Percentiles rank a stretch among this genome's conserved stretches.
Conservation (phyloP, 2,329 filamentous ascomycete genomes). For the Bipolaris zeicola region DNA sequence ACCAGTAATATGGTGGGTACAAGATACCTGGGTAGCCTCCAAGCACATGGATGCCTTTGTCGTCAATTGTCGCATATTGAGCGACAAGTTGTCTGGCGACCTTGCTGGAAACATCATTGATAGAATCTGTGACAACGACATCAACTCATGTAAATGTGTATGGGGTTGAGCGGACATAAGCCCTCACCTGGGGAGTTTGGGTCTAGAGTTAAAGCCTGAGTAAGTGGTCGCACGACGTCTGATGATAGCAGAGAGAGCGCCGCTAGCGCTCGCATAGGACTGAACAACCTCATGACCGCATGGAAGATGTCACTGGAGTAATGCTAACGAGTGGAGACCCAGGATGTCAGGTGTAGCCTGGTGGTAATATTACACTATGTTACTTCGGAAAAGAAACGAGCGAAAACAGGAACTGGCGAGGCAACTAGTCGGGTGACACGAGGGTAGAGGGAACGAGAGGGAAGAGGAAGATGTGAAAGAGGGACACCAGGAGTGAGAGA, state of each 20-base stretch:
- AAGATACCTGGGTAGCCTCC: conserved; percentile 52
- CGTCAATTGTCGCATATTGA: conserved; percentile 58
- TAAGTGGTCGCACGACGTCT: conserved; percentile 25
- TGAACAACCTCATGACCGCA: conserved; percentile 36
- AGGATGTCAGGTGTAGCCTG: conserved; percentile 6
- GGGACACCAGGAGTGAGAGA: not conserved
- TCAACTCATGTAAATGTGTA: conserved; percentile 4
- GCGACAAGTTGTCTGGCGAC: conserved; percentile 57
- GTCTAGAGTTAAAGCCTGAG: conserved; percentile 32
- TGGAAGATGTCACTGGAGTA: conserved; percentile 17
- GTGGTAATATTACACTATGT: conserved; percentile 1
- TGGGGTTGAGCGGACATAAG: not conserved
- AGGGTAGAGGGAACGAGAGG: not conserved
- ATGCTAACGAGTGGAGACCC: conserved; percentile 8
- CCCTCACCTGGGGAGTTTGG: conserved; percentile 28
- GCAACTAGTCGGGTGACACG: not conserved
- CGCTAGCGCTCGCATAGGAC: conserved; percentile 33
- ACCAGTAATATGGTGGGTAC: conserved; percentile 64
- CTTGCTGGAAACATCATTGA: conserved; percentile 53
- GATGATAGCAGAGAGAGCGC: conserved; percentile 32
- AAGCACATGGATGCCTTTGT: conserved; percentile 49
- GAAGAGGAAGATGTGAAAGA: not conserved
- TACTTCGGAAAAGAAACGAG: conserved; percentile 6
- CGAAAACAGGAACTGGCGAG: not conserved
- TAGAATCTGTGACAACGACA: conserved; percentile 44